phyloP scores from a whole-genome alignment of 768 basidiomycete species.

The Mycena vulgaris region DNA sequence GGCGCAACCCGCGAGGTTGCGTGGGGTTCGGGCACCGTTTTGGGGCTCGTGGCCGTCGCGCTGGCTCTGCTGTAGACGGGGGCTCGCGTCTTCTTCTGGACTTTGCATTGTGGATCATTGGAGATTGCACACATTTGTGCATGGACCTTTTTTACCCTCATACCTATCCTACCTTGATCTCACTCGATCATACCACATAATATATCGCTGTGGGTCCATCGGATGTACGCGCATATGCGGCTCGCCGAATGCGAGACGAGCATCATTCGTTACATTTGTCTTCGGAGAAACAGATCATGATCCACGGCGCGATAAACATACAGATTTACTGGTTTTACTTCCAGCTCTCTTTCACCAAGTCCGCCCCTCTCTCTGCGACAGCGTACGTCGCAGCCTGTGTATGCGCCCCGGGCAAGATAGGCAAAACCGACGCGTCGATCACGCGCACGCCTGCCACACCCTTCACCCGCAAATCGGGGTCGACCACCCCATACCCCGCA shows the following conservation, averaged over 20 bases:
- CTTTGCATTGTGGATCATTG: too few relatives aligned
- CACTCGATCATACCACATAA: slow-evolving; percentile 9
- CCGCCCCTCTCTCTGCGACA: slow-evolving; percentile 17
- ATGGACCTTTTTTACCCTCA: slow-evolving; percentile 17
- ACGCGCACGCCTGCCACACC: slow-evolving; percentile 50
- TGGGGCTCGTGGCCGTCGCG: slow-evolving; percentile 28
- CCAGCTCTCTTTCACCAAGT: slow-evolving; percentile 28
- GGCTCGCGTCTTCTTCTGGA: background rate
- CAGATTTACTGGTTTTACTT: background rate
- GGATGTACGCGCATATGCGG: background rate
- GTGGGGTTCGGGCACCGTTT: slow-evolving; percentile 25
- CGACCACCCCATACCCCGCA: slow-evolving; percentile 50
- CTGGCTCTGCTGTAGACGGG: slow-evolving; percentile 28
- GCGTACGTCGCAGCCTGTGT: slow-evolving; percentile 25
- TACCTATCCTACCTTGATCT: slow-evolving; percentile 19
- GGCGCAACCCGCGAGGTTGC: slow-evolving; percentile 12
- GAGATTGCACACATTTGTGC: background rate
- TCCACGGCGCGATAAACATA: too few relatives aligned
- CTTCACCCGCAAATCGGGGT: slow-evolving; percentile 52
- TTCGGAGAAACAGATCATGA: too few relatives aligned
- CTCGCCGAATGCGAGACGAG: too few relatives aligned
- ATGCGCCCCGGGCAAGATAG: slow-evolving; percentile 22
- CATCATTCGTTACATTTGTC: too few relatives aligned
- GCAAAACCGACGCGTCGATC: slow-evolving; percentile 55
- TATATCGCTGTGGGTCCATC: background rate